Percentiles rank a stretch among this genome's conserved stretches.
phyloP scores from a whole-genome alignment of 2,329 filamentous ascomycete species.

The Lecanicillium sp. region DNA sequence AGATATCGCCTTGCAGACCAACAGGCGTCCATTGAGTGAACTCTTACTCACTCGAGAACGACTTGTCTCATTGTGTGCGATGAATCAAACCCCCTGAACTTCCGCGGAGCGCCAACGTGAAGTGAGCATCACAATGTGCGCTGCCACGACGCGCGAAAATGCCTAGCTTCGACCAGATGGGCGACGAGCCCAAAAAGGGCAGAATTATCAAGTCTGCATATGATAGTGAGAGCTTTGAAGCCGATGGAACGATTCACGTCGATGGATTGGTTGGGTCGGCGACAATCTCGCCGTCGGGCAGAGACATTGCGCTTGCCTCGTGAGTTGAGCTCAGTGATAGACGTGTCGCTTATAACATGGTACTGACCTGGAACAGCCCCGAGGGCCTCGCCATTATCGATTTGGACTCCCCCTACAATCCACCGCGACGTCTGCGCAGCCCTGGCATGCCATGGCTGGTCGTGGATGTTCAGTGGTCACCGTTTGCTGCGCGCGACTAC shows the following conservation, averaged over 20 bases:
- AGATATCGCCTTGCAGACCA: no score
- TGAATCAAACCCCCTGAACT: no score
- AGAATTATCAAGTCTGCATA: conserved; percentile 60
- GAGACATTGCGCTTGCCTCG: conserved; percentile 85
- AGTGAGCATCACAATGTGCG: conserved; percentile 4
- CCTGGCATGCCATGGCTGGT: conserved; percentile 91
- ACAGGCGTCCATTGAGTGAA: no score
- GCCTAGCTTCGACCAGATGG: conserved; percentile 38
- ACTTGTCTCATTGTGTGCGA: no score
- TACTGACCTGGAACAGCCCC: conserved; percentile 20
- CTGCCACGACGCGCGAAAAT: conserved; percentile 23
- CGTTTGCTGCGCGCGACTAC: conserved; percentile 79
- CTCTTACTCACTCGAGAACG: no score
- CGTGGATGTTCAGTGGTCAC: conserved; percentile 94
- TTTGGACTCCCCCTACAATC: conserved; percentile 79
- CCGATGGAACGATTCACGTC: conserved; percentile 76
- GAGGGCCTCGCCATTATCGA: conserved; percentile 89
- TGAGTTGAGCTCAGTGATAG: conserved; percentile 30
- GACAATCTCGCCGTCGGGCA: conserved; percentile 83
- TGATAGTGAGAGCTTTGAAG: conserved; percentile 81
- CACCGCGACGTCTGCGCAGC: conserved; percentile 70
- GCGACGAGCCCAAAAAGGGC: conserved; percentile 42
- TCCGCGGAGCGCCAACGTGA: neutral
- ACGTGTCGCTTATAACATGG: conserved; percentile 30
- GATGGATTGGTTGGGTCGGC: conserved; percentile 78